Percentiles rank a stretch among this genome's conserved stretches.
Conservation (phyloP, 2,329 filamentous ascomycete species). For the Ceratocystiopsis minuta region DNA sequence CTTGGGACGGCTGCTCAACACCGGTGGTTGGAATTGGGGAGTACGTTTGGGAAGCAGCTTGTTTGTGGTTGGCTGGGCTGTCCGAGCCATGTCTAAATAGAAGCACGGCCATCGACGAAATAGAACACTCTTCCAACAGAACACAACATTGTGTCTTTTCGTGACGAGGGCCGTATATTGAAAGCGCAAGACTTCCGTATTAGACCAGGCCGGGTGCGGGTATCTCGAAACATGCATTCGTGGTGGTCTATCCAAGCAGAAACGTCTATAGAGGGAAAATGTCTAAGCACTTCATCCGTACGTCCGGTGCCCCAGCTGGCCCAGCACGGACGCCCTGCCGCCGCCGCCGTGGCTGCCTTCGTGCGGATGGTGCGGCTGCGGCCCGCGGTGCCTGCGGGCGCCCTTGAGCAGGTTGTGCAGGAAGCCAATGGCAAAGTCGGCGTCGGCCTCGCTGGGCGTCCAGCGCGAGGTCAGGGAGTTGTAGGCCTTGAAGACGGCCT, state of each 20-base stretch:
- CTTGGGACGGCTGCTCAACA: too few relatives aligned
- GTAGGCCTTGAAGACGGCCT: conserved; percentile 36
- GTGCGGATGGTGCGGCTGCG: neutral
- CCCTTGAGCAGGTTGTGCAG: conserved; percentile 23
- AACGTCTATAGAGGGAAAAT: too few relatives aligned
- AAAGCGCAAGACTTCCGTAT: too few relatives aligned
- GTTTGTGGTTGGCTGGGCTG: too few relatives aligned
- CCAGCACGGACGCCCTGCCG: neutral
- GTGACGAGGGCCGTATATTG: too few relatives aligned
- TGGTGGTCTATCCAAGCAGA: neutral
- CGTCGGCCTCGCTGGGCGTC: conserved; percentile 22
- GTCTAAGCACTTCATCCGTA: neutral
- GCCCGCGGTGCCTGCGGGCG: conserved; percentile 1
- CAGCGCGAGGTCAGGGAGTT: conserved; percentile 29
- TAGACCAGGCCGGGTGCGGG: too few relatives aligned
- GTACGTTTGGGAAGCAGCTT: too few relatives aligned
- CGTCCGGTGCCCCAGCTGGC: conserved; percentile 2
- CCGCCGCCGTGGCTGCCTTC: neutral
- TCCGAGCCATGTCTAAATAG: too few relatives aligned
- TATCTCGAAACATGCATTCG: neutral
- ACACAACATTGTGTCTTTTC: too few relatives aligned
- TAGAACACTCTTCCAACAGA: too few relatives aligned
- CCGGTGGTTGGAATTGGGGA: too few relatives aligned
- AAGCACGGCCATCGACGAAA: too few relatives aligned
- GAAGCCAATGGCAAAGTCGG: conserved; percentile 28